These are phyloP conservation scores for Chlorella variabilis DNA, from an alignment of 163 green algal genomes.

Conservation along the genomic window DNA sequence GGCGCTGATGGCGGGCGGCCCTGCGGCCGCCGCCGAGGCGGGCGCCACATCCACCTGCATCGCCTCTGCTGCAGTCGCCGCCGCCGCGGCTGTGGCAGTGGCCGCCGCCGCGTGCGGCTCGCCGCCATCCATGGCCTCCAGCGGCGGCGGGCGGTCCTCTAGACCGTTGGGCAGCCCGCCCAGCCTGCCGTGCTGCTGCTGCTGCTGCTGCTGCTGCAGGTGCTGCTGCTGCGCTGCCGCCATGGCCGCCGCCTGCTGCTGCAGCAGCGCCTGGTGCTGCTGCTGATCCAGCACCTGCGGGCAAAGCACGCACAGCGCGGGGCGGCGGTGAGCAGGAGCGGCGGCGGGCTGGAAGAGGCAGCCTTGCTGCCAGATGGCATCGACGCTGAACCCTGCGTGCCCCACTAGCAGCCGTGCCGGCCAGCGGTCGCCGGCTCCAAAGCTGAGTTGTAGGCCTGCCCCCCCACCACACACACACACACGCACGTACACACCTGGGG, in stretches of 20 bases:
- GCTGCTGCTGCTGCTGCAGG: conserved; percentile 5
- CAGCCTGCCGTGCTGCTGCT: neutral
- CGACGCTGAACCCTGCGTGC: no score
- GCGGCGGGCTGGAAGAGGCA: neutral
- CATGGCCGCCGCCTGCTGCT: conserved; percentile 5
- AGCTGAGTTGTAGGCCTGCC: no score
- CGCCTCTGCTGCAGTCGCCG: neutral
- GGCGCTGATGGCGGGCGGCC: neutral
- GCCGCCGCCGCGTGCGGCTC: neutral
- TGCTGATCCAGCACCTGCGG: conserved; percentile 23
- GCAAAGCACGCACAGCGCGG: no score
- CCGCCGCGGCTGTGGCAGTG: neutral
- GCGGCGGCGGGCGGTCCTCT: neutral
- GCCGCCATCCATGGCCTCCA: neutral
- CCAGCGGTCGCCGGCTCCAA: no score
- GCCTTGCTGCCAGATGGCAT: no score
- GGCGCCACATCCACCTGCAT: conserved; percentile 18
- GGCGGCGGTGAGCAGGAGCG: neutral
- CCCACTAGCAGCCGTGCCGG: no score
- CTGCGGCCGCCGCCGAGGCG: neutral
- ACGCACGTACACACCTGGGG: no score
- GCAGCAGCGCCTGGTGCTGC: conserved; percentile 30
- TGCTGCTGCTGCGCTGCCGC: conserved; percentile 13
- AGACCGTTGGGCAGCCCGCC: conserved; percentile 17
- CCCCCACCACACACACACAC: no score